Percentiles rank a stretch among this genome's conserved stretches.
Conservation (phyloP, 352 stramenopile genomes). For the Phytophthora fragariaefolia region DNA sequence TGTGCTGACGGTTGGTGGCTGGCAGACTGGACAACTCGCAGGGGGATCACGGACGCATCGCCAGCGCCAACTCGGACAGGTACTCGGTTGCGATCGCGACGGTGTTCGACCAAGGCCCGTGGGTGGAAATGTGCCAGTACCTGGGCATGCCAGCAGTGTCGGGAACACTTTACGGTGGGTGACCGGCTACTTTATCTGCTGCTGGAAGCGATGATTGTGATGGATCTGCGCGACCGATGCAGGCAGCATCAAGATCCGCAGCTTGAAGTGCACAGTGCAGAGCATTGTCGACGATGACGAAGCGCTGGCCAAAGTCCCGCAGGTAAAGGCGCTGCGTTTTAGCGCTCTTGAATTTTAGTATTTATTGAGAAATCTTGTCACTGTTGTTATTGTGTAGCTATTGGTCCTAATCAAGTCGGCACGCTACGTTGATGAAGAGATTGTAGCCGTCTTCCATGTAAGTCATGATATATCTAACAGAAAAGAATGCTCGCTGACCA, state of each 20-base stretch:
- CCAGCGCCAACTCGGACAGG: slow-evolving; percentile 51
- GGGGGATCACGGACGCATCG: slow-evolving; percentile 35
- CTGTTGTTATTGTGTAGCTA: slow-evolving; percentile 37
- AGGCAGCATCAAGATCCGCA: slow-evolving; percentile 76
- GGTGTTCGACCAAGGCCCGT: slow-evolving; percentile 81
- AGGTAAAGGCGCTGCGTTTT: slow-evolving; percentile 33
- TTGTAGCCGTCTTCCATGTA: slow-evolving; percentile 80
- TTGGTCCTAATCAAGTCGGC: slow-evolving; percentile 82
- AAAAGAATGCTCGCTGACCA: not conserved
- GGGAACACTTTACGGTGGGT: slow-evolving; percentile 74
- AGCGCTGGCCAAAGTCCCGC: slow-evolving; percentile 56
- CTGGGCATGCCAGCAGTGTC: slow-evolving; percentile 51
- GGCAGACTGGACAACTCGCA: slow-evolving; percentile 55
- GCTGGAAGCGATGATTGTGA: not conserved
- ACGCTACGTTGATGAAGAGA: slow-evolving; percentile 86
- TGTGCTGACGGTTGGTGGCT: slow-evolving; percentile 1
- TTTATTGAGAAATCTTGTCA: not conserved
- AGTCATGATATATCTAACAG: not conserved
- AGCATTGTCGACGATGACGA: slow-evolving; percentile 72
- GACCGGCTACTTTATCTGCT: not conserved
- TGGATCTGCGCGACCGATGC: too few relatives aligned
- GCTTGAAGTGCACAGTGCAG: slow-evolving; percentile 62
- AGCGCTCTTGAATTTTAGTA: not conserved
- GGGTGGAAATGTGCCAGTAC: slow-evolving; percentile 83
- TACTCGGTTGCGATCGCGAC: slow-evolving; percentile 62